Evolutionary conservation across 2,329 filamentous ascomycete genomes (phyloP).

Genomic region (Colletotrichum sp.): DNA sequence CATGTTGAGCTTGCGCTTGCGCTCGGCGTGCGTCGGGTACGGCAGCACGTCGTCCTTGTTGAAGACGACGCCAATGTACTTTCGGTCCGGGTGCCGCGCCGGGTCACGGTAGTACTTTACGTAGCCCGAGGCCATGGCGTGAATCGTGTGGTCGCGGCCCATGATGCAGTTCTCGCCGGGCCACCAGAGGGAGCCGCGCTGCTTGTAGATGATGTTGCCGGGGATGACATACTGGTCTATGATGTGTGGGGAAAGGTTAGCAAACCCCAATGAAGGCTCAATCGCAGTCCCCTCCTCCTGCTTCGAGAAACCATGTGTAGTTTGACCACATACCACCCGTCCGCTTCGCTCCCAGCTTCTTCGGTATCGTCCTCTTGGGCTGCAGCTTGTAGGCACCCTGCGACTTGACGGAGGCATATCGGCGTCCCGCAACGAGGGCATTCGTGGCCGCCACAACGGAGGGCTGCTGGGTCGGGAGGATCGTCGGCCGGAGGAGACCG

Average conservation of each 20-base stretch:
- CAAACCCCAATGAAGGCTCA: not conserved
- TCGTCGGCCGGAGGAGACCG: slow-evolving; percentile 25
- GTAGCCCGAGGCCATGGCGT: slow-evolving; percentile 82
- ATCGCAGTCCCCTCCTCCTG: not conserved
- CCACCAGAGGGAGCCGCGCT: slow-evolving; percentile 93
- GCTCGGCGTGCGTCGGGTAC: slow-evolving; percentile 73
- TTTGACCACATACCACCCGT: slow-evolving; percentile 71
- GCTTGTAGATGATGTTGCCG: slow-evolving; percentile 97
- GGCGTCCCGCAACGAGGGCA: slow-evolving; percentile 51
- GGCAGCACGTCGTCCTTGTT: slow-evolving; percentile 82
- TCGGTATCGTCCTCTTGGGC: slow-evolving; percentile 65
- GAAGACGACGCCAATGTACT: slow-evolving; percentile 95
- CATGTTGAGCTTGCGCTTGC: slow-evolving; percentile 78
- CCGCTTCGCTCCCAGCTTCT: slow-evolving; percentile 94
- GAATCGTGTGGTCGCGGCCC: slow-evolving; percentile 96
- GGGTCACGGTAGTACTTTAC: slow-evolving; percentile 98
- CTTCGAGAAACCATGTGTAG: not conserved
- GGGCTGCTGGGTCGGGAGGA: slow-evolving; percentile 1
- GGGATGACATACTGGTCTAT: slow-evolving; percentile 90
- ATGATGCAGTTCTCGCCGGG: slow-evolving; percentile 95
- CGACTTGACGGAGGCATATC: slow-evolving; percentile 64
- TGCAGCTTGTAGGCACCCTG: slow-evolving; percentile 72
- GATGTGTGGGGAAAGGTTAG: not conserved
- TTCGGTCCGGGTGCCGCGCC: slow-evolving; percentile 77
- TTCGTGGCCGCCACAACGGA: slow-evolving; percentile 32